Evolutionary conservation across 2,329 filamentous ascomycete genomes (phyloP), one percentile per base, ranked within the genome.

Genomic region (Talaromyces sp.): DNA sequence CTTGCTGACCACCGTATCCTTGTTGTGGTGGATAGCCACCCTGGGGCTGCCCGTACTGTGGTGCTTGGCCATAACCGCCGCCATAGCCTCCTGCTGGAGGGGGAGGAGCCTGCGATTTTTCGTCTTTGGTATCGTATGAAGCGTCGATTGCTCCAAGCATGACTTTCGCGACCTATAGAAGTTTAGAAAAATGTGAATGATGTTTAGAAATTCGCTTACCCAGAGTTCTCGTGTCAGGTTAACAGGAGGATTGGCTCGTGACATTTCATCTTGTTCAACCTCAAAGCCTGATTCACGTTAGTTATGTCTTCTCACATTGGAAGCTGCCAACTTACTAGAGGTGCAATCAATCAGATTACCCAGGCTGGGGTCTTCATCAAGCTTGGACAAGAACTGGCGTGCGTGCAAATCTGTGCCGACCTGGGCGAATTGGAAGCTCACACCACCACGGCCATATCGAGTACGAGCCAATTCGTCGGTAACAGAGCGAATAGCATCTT

Each of bases 391-490:
- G 80, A 89, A 90, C 67, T 88, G 84, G 63, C 85, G 84, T 2
- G 88, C 88, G 68, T 84, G 84, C 72, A 84, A 80, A 70, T 90
- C 88, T 69, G 89, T 89, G 67, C 88, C 88, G 58, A 90, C 88
- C 70, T 90, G 88, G 0, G 87, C 87, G 71, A 90, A 89, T 71
- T 90, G 86, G 79, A 89, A 89, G 0, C 85, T 83, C 66, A 89
- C 75, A n/a, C 85, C 86, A 58, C 84, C 84, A 33, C 80, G 79
- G 37, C 86, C 86, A 70, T 85, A 86, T 60, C 80, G 82, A 60
- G 81, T 80, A 47, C 80, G 77, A 27, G 79, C 72, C 31, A 87
- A 76, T 66, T 87, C 82, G 22, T 82, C 78, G 60, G 82, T 79
- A 1, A 86, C 83, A 69, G 82, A 81, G 58, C 81, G 80, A 68